These are phyloP conservation scores for Emmonsiellopsis sp. DNA, from an alignment of 2,329 filamentous ascomycete genomes.

Conservation along the genomic window DNA sequence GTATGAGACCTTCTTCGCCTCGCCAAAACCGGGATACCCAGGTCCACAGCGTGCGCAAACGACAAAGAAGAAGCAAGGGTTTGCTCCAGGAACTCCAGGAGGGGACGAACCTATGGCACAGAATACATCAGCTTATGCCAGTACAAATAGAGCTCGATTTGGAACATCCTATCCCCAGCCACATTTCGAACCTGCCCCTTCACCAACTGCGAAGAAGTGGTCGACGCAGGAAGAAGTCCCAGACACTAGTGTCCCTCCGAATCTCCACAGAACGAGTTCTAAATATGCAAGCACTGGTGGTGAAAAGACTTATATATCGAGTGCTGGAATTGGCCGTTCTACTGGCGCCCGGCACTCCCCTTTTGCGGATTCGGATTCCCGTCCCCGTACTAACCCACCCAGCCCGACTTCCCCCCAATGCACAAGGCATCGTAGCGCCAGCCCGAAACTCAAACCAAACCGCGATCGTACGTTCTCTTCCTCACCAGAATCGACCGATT, in stretches of 20 bases:
- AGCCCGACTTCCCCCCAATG: conserved; percentile 23
- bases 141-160: conserved; percentile 24
- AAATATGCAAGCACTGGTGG: conserved; percentile 47
- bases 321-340: conserved; percentile 43
- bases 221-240: conserved; percentile 21
- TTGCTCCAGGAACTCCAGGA: conserved; percentile 50
- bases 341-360: conserved; percentile 45
- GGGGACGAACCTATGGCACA: conserved; percentile 50
- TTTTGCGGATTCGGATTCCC: conserved; percentile 21
- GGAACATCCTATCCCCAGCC: conserved; percentile 24
- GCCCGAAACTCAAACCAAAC: conserved; percentile 30
- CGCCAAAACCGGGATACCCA: conserved; percentile 23
- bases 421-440: conserved; percentile 34
- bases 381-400: conserved; percentile 27
- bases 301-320: conserved; percentile 49
- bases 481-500: conserved; percentile 33
- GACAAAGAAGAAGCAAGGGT: conserved; percentile 46
- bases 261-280: conserved; percentile 44
- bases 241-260: conserved; percentile 13
- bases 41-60: conserved; percentile 30
- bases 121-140: conserved; percentile 43
- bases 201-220: conserved; percentile 32
- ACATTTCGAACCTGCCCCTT: conserved; percentile 29
- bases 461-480: conserved; percentile 23
- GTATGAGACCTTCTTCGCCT: conserved; percentile 30